Evolutionary conservation across 2,329 filamentous ascomycete genomes (phyloP).

Genomic region (Fusarium sp.): DNA sequence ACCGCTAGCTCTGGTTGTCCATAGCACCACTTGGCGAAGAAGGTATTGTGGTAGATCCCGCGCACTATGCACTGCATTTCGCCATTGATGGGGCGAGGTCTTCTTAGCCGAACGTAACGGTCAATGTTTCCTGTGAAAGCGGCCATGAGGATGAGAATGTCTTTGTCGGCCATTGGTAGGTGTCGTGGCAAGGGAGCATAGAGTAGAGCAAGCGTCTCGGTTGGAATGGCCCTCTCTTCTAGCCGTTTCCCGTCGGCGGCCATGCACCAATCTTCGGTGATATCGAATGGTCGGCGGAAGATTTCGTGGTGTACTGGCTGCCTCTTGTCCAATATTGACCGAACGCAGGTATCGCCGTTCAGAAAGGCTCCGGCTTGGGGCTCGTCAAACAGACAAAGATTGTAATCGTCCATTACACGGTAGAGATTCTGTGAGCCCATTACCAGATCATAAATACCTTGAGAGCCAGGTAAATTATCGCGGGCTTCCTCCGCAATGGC

Average conservation of each 20-base stretch:
- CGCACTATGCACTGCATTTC: slow-evolving; percentile 6
- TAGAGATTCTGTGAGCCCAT: slow-evolving; percentile 42
- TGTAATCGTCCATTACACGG: slow-evolving; percentile 51
- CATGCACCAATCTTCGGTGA: slow-evolving; percentile 14
- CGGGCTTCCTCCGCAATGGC: slow-evolving; percentile 53
- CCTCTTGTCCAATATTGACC: not conserved
- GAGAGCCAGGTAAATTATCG: slow-evolving; percentile 34
- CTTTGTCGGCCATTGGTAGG: slow-evolving; percentile 49
- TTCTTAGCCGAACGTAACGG: slow-evolving; percentile 48
- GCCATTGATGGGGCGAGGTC: slow-evolving; percentile 21
- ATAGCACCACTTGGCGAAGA: slow-evolving; percentile 3
- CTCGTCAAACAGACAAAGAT: not conserved
- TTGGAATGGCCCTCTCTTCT: not conserved
- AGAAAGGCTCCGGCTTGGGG: slow-evolving; percentile 2
- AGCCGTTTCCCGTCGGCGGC: not conserved
- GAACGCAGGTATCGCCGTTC: slow-evolving; percentile 19
- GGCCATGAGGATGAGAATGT: slow-evolving; percentile 49
- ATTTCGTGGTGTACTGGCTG: not conserved
- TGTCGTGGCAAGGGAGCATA: slow-evolving; percentile 47
- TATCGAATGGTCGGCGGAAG: slow-evolving; percentile 1
- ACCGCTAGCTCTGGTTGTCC: not conserved
- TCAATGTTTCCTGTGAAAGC: slow-evolving; percentile 52
- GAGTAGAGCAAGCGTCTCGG: not conserved
- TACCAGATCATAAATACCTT: slow-evolving; percentile 45
- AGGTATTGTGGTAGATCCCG: not conserved